Percentiles rank a stretch among this genome's conserved stretches.
These are phyloP conservation scores for Aspergillus pseudoglaucus DNA, from an alignment of 2,329 filamentous ascomycete species.

Conservation along the genomic window DNA sequence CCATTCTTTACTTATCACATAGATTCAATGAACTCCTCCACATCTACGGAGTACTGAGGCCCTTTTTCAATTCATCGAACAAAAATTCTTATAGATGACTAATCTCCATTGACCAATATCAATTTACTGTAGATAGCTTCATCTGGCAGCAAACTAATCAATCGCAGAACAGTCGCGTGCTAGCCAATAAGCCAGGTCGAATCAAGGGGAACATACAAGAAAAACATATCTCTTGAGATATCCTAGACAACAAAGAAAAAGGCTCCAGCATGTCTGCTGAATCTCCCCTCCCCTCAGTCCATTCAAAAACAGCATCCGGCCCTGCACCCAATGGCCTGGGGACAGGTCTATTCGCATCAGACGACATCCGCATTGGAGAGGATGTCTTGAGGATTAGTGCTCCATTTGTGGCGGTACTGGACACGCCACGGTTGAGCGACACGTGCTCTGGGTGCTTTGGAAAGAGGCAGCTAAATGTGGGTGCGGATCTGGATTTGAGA, in stretches of 20 bases:
- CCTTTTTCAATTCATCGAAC: not conserved
- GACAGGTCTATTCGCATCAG: slow-evolving; percentile 50
- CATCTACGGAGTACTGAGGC: no score
- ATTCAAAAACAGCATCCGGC: slow-evolving; percentile 18
- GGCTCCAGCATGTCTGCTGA: slow-evolving; percentile 15
- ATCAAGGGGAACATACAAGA: no score
- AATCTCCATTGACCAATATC: not conserved
- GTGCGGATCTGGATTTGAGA: slow-evolving; percentile 33
- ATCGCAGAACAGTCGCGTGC: not conserved
- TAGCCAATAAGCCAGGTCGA: no score
- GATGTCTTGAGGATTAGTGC: slow-evolving; percentile 44
- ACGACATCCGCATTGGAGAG: slow-evolving; percentile 43
- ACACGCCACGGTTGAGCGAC: slow-evolving; percentile 45
- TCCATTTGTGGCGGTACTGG: slow-evolving; percentile 50
- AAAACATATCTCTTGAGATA: not conserved
- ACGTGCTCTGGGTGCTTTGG: slow-evolving; percentile 55
- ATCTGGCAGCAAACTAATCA: not conserved
- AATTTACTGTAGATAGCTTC: not conserved
- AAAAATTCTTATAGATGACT: not conserved
- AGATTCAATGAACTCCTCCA: not conserved
- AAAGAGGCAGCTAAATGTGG: slow-evolving; percentile 22
- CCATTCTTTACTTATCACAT: no score
- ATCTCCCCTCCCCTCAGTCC: slow-evolving; percentile 11
- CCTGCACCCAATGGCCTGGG: slow-evolving; percentile 33
- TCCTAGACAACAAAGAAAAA: not conserved